Percentiles rank a stretch among this genome's conserved stretches.
Conservation (phyloP, 306 rosid genomes). For the Vachellia collinsii region DNA sequence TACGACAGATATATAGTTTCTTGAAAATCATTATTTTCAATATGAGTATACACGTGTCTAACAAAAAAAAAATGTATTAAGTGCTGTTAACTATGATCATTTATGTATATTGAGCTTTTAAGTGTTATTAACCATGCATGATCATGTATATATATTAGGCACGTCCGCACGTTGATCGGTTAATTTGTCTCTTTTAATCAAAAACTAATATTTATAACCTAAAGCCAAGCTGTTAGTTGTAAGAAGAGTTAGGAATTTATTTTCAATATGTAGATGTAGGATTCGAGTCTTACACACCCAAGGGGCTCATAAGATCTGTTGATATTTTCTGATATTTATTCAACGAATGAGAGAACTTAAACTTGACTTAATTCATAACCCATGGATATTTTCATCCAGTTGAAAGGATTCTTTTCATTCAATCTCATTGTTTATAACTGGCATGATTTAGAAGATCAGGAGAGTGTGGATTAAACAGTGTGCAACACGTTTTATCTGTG, state of each 20-base stretch:
- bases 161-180: not conserved
- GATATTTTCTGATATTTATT: no score
- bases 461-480: not conserved
- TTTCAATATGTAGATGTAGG: not conserved
- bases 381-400: not conserved
- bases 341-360: not conserved
- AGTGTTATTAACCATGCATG: no score
- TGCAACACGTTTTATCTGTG: not conserved
- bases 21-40: no score
- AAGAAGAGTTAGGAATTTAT: not conserved
- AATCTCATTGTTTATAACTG: not conserved
- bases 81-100: no score
- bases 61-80: no score
- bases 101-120: no score
- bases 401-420: not conserved
- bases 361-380: not conserved
- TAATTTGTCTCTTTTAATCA: not conserved
- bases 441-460: not conserved
- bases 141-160: no score
- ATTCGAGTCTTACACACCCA: not conserved
- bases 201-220: not conserved
- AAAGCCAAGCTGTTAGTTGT: not conserved
- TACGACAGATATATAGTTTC: no score
- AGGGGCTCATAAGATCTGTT: not conserved
- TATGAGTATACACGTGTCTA: no score